phyloP scores from a whole-genome alignment of 257 asterid species.

The Plantago ovata region DNA sequence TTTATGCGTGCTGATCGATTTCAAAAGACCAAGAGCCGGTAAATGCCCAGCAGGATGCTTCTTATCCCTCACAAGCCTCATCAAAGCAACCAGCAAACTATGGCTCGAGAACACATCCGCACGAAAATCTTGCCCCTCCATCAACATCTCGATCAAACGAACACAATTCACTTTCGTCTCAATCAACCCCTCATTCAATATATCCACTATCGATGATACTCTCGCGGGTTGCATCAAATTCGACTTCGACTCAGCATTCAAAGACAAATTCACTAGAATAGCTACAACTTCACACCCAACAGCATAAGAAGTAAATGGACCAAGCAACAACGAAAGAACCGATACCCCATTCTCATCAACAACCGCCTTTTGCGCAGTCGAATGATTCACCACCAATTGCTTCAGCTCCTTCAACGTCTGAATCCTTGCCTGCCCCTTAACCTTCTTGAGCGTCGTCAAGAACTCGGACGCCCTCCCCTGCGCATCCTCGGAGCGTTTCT shows the following conservation, averaged over 20 bases:
- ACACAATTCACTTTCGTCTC: conserved; percentile 72
- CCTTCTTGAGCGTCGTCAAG: conserved; percentile 59
- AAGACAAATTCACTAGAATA: conserved; percentile 55
- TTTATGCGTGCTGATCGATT: conserved; percentile 37
- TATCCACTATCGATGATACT: conserved; percentile 60
- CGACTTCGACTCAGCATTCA: conserved; percentile 40
- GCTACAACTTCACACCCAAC: conserved; percentile 66
- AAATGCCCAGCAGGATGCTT: conserved; percentile 44
- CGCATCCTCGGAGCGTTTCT: conserved; percentile 72
- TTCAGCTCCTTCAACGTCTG: conserved; percentile 66
- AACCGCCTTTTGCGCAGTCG: conserved; percentile 48
- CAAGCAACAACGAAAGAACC: conserved; percentile 51
- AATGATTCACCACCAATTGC: conserved; percentile 51
- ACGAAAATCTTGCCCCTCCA: conserved; percentile 50
- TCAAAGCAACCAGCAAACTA: conserved; percentile 66
- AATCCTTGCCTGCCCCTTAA: conserved; percentile 59
- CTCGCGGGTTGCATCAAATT: conserved; percentile 63
- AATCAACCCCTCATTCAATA: conserved; percentile 66
- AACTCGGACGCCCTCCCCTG: conserved; percentile 77
- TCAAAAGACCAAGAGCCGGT: conserved; percentile 42
- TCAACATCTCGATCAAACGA: conserved; percentile 44
- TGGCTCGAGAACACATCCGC: conserved; percentile 48
- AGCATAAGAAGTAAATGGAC: conserved; percentile 61
- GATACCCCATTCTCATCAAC: conserved; percentile 53
- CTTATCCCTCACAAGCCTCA: conserved; percentile 66